phyloP scores from a whole-genome alignment of 371 early-diverging fungal genomes.

The Rhizopus stolonifer region DNA sequence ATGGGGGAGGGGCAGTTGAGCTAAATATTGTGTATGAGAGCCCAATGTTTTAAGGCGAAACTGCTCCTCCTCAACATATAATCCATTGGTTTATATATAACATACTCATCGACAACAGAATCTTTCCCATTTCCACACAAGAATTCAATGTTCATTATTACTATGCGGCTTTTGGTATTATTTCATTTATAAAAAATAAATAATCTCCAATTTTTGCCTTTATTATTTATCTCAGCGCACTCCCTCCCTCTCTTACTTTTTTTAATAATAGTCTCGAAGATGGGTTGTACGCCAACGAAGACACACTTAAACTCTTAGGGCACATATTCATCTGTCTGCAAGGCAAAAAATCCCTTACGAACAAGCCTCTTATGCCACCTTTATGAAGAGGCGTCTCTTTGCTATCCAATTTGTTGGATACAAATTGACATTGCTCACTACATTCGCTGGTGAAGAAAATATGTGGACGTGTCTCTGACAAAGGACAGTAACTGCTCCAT shows the following conservation, averaged over 20 bases:
- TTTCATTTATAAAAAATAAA: too few relatives aligned
- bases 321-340: constrained; percentile 17
- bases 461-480: neutral
- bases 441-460: constrained; percentile 3
- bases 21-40: too few relatives aligned
- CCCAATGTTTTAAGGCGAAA: constrained; percentile 14
- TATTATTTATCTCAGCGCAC: too few relatives aligned
- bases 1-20: constrained; percentile 1
- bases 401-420: constrained; percentile 14
- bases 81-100: constrained; percentile 15
- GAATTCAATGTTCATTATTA: constrained; percentile 8
- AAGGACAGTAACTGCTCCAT: neutral
- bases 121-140: constrained; percentile 15
- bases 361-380: constrained; percentile 11
- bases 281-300: constrained; percentile 14
- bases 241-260: too few relatives aligned
- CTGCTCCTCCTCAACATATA: constrained; percentile 21
- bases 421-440: constrained; percentile 13
- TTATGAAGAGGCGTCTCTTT: constrained; percentile 14
- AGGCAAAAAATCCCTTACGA: constrained; percentile 11
- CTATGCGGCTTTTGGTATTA: constrained; percentile 3
- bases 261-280: constrained; percentile 7
- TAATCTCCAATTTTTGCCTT: too few relatives aligned
- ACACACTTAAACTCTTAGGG: constrained; percentile 21
- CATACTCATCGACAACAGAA: constrained; percentile 11